phyloP scores from a whole-genome alignment of 257 asterid genomes.

The Osmanthus fragrans region DNA sequence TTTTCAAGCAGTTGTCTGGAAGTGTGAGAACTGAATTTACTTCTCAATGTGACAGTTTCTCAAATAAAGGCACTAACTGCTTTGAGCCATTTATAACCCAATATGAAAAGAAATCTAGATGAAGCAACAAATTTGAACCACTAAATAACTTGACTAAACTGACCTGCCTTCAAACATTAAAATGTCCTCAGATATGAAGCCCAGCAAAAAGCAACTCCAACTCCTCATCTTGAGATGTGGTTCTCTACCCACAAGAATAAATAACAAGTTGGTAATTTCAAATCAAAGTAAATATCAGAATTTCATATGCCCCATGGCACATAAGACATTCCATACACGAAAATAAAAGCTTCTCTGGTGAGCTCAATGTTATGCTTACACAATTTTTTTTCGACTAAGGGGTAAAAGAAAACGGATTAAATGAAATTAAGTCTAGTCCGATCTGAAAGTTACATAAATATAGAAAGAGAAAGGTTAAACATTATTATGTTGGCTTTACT shows the following conservation, averaged over 20 bases:
- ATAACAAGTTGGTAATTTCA: neutral
- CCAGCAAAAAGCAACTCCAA: conserved; percentile 81
- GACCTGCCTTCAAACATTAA: neutral
- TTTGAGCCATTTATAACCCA: neutral
- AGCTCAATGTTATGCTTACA: neutral
- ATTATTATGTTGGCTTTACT: neutral
- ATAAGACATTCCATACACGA: neutral
- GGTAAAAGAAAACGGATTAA: neutral
- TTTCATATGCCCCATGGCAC: neutral
- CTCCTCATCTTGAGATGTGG: conserved; percentile 71
- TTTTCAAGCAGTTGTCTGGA: neutral
- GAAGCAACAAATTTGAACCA: neutral
- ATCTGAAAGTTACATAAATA: neutral
- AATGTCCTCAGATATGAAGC: conserved; percentile 54
- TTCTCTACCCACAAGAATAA: conserved; percentile 53
- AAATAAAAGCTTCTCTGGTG: neutral
- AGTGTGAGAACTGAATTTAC: neutral
- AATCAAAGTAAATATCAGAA: neutral
- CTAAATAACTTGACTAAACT: neutral
- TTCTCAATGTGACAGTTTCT: neutral
- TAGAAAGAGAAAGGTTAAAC: neutral
- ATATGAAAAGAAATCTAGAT: neutral
- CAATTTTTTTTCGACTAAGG: neutral
- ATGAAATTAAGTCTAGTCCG: neutral
- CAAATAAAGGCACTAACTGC: neutral